These are phyloP conservation scores for Thielaviopsis punctulata DNA, from an alignment of 2,329 filamentous ascomycete genomes.

Conservation along the genomic window DNA sequence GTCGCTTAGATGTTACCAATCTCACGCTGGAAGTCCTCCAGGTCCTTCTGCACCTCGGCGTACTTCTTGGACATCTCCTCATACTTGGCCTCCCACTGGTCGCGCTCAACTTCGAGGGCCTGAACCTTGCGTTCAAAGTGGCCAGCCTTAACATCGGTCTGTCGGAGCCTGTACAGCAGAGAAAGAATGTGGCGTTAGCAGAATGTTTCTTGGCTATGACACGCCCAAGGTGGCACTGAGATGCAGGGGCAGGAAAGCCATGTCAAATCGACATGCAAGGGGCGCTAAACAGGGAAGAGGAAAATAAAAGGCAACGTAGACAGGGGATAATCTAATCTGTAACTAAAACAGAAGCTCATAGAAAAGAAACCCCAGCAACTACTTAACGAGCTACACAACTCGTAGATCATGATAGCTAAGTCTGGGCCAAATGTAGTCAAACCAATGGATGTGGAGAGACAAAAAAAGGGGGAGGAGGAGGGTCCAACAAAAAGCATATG, in stretches of 20 bases:
- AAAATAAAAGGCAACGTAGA: neutral
- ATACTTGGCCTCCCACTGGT: conserved; percentile 95
- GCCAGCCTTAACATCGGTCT: conserved; percentile 97
- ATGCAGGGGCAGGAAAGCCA: conserved; percentile 3
- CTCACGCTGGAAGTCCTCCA: conserved; percentile 78
- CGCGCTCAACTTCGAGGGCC: conserved; percentile 77
- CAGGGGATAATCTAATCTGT: neutral
- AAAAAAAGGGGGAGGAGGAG: neutral
- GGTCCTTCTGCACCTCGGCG: conserved; percentile 65
- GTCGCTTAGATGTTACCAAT: conserved; percentile 72
- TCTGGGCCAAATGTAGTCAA: neutral
- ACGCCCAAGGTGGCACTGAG: neutral
- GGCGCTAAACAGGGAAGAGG: neutral
- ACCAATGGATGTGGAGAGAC: neutral
- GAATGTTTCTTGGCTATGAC: neutral
- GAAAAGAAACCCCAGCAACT: neutral
- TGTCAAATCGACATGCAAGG: neutral
- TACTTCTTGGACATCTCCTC: conserved; percentile 95
- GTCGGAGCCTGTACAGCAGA: conserved; percentile 55
- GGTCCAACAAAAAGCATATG: neutral
- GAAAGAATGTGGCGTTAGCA: neutral
- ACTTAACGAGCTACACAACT: neutral
- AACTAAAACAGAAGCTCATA: neutral
- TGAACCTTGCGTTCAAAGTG: conserved; percentile 99
- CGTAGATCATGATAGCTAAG: neutral